These are phyloP conservation scores for Cymbidium sinense DNA, from an alignment of 106 monocot species.

Conservation along the genomic window DNA sequence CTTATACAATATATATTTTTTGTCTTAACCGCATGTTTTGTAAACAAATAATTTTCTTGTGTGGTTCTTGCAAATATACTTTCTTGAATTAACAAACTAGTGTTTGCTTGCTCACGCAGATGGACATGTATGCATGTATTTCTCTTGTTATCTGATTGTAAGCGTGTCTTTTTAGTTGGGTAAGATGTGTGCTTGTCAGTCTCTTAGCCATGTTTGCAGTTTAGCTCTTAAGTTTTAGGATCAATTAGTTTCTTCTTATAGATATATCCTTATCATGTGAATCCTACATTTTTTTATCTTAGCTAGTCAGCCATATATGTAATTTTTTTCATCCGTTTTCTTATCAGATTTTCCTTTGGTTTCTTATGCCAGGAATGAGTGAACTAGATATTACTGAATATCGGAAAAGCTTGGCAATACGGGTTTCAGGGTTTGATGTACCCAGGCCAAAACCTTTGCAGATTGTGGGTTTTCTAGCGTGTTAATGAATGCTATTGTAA, in stretches of 20 bases:
- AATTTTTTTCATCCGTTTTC: not conserved
- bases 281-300: not conserved
- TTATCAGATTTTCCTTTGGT: not conserved
- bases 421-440: conserved; percentile 91
- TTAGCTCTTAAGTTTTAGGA: too few relatives aligned
- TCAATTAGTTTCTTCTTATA: too few relatives aligned
- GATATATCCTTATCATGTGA: not conserved
- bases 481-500: conserved; percentile 70
- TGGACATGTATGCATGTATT: not conserved
- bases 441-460: conserved; percentile 75
- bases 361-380: conserved; percentile 63
- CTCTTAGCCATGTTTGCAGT: not conserved
- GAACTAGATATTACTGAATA: conserved; percentile 86
- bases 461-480: conserved; percentile 72
- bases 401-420: conserved; percentile 71
- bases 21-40: not conserved
- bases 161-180: not conserved
- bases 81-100: not conserved
- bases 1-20: not conserved
- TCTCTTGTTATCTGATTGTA: not conserved
- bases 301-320: not conserved
- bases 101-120: not conserved
- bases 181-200: not conserved
- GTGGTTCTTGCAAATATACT: not conserved
- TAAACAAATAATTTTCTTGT: not conserved